phyloP scores from a whole-genome alignment of 1,284 basidiomycete species.

The Singerocomus inundabilis region DNA sequence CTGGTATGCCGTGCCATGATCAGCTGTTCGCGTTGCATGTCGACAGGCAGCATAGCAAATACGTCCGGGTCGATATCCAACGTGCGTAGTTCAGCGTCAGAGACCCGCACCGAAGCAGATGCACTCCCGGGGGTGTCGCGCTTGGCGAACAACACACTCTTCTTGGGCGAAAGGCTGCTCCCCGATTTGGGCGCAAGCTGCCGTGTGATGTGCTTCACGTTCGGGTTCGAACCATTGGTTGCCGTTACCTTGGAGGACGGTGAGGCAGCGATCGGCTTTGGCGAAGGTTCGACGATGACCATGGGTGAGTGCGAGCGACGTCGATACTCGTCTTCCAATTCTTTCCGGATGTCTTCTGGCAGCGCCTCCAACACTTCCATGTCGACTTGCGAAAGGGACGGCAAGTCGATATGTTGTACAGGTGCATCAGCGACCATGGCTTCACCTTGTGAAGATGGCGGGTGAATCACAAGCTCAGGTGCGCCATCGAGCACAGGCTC shows the following conservation, averaged over 20 bases:
- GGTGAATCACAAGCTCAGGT: constrained; percentile 34
- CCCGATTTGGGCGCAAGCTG: constrained; percentile 58
- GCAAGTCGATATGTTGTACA: constrained; percentile 42
- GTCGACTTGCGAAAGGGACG: constrained; percentile 76
- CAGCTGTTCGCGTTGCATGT: constrained; percentile 74
- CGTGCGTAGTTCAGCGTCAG: constrained; percentile 53
- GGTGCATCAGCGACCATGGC: constrained; percentile 1
- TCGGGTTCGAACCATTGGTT: constrained; percentile 38
- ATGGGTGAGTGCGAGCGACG: constrained; percentile 50
- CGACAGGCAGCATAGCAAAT: constrained; percentile 60
- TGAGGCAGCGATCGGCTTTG: constrained; percentile 3
- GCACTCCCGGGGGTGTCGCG: constrained; percentile 24
- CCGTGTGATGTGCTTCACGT: constrained; percentile 56
- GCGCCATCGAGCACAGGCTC: not conserved
- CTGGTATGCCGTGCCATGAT: constrained; percentile 51
- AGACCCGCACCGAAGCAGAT: constrained; percentile 27
- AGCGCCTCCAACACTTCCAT: constrained; percentile 68
- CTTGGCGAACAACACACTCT: constrained; percentile 40
- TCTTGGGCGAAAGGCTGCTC: constrained; percentile 44
- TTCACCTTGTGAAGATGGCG: constrained; percentile 36
- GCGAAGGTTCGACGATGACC: constrained; percentile 5
- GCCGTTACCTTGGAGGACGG: constrained; percentile 25
- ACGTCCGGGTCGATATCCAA: constrained; percentile 73
- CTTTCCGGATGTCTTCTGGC: constrained; percentile 66
- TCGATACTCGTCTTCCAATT: constrained; percentile 66